Base-by-base conservation (phyloP, 1,139 yeast species). In the Suhomyces anneliseae region DNA sequence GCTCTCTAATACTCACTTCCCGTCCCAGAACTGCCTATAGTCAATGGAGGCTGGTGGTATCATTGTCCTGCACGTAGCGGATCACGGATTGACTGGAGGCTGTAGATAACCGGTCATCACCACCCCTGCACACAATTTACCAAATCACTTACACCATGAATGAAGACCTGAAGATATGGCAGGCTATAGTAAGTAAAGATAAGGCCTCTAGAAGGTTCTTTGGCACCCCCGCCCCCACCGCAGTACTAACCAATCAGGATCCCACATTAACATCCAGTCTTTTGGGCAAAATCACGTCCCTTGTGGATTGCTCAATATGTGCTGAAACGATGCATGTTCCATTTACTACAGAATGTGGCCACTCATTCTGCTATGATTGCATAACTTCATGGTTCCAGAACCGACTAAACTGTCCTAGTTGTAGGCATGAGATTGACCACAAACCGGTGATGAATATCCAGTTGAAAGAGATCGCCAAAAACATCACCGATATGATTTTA, bases 351-450 rank as follows among this genome's bases (percentile, higher is more conserved):
- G 62, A 67, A 29, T 75, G 80, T 56, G 80, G 79, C 15, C 79
- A 74, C 52, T 66, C 76, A 3, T 72, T 72, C 52, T 74, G 79
- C 58, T 74, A 73, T 54, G 72, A 68, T 47, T 82, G 87, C 54
- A 62, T 81, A 27, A 59, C 64, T 26, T 66, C 70, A 15, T 82
- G 87, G 87, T 71, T 82, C 49, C 66, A 66, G 27, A 73, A 68
- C 46, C 72, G 72, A 47, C 62, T 68, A 46, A 70, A 79, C 39
- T 82, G 87, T 57, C 87, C 87, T 8, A 66, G 78, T 1, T 82
- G 87, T 58, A 69, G 87, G 8, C 67, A 67, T 31, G 69, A 64
- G 5, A 61, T 81, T 34, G 66, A 58, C 15, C 60, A 64, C 8
- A 66, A 69, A 15, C 87, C 87, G 0, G 65, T 67, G 14, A 56